These are phyloP conservation scores for Corymbia maculata DNA, from an alignment of 345 rosid genomes.

Conservation along the genomic window DNA sequence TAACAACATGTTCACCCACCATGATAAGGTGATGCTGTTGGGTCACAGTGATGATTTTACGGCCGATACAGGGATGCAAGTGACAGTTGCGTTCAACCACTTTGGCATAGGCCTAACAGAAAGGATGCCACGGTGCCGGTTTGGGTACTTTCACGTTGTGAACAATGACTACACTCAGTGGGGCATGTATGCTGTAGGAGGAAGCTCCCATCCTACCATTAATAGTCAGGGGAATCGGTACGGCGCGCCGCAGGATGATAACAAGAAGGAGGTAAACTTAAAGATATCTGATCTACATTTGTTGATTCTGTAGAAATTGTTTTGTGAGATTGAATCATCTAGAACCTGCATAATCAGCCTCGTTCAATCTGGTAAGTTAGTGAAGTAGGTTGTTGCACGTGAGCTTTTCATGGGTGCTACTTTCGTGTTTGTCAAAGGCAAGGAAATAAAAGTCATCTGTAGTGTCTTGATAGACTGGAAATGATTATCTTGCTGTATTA, in stretches of 20 bases:
- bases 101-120: neutral
- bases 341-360: neutral
- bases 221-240: conserved; percentile 13
- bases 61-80: conserved; percentile 9
- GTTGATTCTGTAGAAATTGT: neutral
- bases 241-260: neutral
- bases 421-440: neutral
- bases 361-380: neutral
- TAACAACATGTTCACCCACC: conserved; percentile 5
- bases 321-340: neutral
- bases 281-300: neutral
- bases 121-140: conserved; percentile 12
- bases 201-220: conserved; percentile 9
- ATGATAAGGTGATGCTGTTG: conserved; percentile 13
- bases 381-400: neutral
- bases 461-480: neutral
- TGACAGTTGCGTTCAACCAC: conserved; percentile 11
- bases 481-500: neutral
- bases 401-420: neutral
- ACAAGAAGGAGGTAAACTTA: conserved; percentile 1
- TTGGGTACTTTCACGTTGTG: conserved; percentile 9
- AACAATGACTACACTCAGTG: conserved; percentile 8
- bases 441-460: neutral
- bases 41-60: conserved; percentile 13
- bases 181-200: conserved; percentile 15